Percentiles rank a stretch among this genome's conserved stretches.
These are phyloP conservation scores for Acanthamoeba polyphaga DNA, from an alignment of 208 protist genomes.

Conservation along the genomic window DNA sequence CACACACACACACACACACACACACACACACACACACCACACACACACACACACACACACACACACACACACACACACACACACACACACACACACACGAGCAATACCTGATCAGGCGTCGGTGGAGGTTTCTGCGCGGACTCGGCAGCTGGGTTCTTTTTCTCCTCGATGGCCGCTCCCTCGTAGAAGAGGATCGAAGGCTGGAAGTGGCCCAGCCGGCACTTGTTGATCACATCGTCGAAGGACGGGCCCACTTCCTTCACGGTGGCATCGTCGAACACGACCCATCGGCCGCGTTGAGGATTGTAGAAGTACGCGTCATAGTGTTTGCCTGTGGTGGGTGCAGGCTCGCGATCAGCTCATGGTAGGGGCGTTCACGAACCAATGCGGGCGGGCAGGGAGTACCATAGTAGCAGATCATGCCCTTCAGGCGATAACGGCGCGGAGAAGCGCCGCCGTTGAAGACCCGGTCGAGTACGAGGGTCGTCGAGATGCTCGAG, in stretches of 20 bases:
- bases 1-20: no score
- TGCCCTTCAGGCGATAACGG: not conserved
- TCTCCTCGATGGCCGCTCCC: not conserved
- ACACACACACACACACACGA: no score
- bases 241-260: not conserved
- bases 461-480: slow-evolving; percentile 1
- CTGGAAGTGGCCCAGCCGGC: slow-evolving; percentile 12
- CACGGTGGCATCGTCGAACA: slow-evolving; percentile 40
- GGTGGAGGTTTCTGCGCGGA: not conserved
- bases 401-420: slow-evolving; percentile 35
- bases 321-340: not conserved
- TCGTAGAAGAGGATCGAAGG: slow-evolving; percentile 56
- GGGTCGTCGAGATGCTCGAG: not conserved
- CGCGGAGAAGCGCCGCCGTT: not conserved
- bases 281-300: not conserved
- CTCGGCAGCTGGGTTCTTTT: not conserved
- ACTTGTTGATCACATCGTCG: not conserved
- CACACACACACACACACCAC: no score
- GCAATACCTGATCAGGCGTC: no score
- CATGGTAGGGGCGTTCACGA: no score
- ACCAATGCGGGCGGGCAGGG: no score
- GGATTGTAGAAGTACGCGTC: slow-evolving; percentile 45
- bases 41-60: no score
- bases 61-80: no score
- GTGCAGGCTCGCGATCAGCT: not conserved